Conservation (phyloP, 2,329 filamentous ascomycete species). For the Talaromyces sp. region DNA sequence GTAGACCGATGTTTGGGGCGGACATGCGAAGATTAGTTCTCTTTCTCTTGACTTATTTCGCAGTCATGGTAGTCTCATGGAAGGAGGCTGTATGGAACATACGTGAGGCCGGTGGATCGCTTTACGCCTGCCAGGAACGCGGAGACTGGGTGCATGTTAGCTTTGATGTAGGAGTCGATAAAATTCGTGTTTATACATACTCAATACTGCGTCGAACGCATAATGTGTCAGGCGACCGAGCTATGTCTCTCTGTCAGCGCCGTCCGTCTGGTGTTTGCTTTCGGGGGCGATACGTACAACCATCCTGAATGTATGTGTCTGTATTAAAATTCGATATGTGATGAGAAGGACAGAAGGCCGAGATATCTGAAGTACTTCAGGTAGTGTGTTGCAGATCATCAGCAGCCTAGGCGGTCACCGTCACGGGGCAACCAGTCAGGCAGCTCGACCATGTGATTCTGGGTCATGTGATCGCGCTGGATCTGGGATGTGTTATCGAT, state of each 20-base stretch:
- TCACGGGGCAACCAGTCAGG: slow-evolving; percentile 11
- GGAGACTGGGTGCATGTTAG: slow-evolving; percentile 61
- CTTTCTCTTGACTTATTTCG: neutral
- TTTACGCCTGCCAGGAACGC: slow-evolving; percentile 96
- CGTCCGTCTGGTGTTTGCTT: neutral
- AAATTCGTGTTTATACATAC: slow-evolving; percentile 50
- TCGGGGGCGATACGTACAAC: slow-evolving; percentile 40
- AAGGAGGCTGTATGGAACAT: slow-evolving; percentile 49
- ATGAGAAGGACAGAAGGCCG: neutral
- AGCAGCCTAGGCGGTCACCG: slow-evolving; percentile 4
- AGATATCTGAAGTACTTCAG: neutral
- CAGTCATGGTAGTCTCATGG: neutral
- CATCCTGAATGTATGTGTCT: slow-evolving; percentile 31
- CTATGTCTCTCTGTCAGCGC: slow-evolving; percentile 57
- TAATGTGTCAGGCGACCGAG: slow-evolving; percentile 91
- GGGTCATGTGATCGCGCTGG: neutral
- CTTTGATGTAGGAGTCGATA: neutral
- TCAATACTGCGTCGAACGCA: slow-evolving; percentile 89
- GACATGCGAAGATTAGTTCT: slow-evolving; percentile 16
- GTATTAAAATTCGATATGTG: neutral
- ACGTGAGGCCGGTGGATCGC: slow-evolving; percentile 96
- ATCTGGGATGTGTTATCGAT: neutral
- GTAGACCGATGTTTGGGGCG: slow-evolving; percentile 24
- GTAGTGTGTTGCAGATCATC: neutral
- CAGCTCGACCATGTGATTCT: slow-evolving; percentile 8